Evolutionary conservation across 169 alveolate genomes (phyloP).

Genomic region (Eimeria tenella): DNA sequence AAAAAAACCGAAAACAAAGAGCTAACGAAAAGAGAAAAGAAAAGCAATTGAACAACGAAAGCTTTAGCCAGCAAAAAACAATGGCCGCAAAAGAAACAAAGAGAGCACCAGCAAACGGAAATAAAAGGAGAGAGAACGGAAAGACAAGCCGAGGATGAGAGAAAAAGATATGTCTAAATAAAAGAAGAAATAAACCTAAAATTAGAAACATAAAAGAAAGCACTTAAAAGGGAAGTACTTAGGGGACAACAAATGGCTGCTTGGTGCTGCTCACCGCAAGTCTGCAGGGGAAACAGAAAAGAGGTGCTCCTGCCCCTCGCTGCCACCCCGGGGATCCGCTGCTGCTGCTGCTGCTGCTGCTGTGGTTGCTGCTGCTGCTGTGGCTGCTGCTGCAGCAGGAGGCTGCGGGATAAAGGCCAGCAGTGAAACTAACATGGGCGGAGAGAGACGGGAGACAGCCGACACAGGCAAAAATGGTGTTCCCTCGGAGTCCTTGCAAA

Average conservation of each 20-base stretch:
- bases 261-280: slow-evolving; percentile 8
- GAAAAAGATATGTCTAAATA: neutral
- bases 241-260: neutral
- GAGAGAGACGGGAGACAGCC: slow-evolving; percentile 37
- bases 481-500: slow-evolving; percentile 46
- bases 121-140: neutral
- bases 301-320: neutral
- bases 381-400: neutral
- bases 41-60: neutral
- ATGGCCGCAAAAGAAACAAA: neutral
- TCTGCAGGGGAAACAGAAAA: slow-evolving; percentile 4
- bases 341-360: neutral
- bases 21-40: neutral
- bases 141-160: neutral
- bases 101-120: neutral
- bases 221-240: neutral
- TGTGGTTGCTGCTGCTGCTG: neutral
- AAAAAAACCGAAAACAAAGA: neutral
- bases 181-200: neutral
- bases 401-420: slow-evolving; percentile 53
- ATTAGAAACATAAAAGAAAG: neutral
- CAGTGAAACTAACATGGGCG: slow-evolving; percentile 10
- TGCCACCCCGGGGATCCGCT: neutral
- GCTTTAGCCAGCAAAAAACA: neutral
- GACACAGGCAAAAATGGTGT: slow-evolving; percentile 39